Evolutionary conservation across 148 eudicot genomes (phyloP), one percentile per base, ranked within the genome.

Genomic region (Rhododendron griersonianum): DNA sequence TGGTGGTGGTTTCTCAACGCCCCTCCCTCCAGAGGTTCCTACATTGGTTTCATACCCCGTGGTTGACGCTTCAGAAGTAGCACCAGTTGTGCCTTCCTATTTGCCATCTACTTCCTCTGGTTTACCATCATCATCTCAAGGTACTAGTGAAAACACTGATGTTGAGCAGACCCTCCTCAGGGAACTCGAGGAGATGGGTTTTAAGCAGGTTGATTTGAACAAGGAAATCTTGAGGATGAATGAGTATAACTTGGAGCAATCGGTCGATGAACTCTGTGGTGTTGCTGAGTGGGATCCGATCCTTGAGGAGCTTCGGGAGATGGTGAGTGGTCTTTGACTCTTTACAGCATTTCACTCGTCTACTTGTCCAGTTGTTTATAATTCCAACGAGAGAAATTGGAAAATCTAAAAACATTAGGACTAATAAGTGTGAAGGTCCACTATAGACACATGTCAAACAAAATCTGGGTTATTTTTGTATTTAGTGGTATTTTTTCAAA

Each of bases 291-390:
- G 95, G 98, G 96, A 92, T 86, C 92, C 96, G 0, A 89, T 95
- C 45, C 96, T 96, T 21, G 93, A 90, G 85, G 99, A 96, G 92
- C 90, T 96, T 82, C 81, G 84, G 84, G 98, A 93, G 91, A 96
- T 96, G 99, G 99, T 95, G 87, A 86, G 92, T 87, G 30, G 7
- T n/a, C 2, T 41, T 82, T 65, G 15, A n/a, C 25, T 63, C 65
- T 59, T 61, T 61, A 23, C 67, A 23, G 67, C 23, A 9, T 61
- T 63, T 63, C 8, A 63, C 28, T 21, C 69, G 0, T 25, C 67
- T 19, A 21, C 25, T 7, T 21, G 2, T 7, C 67, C 21, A 15
- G 21, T 57, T 23, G 59, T 59, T 23, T 23, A 65, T 11, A 23
- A 7, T 65, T n/a, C 4, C 11, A 65, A 23, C 9, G 4, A 65